A percentile compares a stretch with the other conserved stretches of the same genome.
Conservation (phyloP, 208 protist genomes). For the Phytomonas serpens region DNA sequence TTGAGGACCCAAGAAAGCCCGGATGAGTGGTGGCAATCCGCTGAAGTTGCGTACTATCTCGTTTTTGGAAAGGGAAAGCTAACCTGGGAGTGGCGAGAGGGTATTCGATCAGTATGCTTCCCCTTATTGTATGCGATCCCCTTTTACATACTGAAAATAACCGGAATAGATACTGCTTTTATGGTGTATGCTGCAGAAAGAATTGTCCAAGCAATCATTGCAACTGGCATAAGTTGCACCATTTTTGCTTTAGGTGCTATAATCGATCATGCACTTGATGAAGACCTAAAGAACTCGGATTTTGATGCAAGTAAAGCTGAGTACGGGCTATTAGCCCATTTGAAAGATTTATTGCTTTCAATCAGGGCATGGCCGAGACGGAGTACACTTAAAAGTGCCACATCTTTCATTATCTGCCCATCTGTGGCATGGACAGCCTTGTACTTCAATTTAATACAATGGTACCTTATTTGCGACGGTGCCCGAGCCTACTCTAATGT, state of each 20-base stretch:
- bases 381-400: neutral
- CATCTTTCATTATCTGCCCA: slow-evolving; percentile 5
- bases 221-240: slow-evolving; percentile 9
- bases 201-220: slow-evolving; percentile 31
- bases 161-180: slow-evolving; percentile 39
- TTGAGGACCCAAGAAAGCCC: slow-evolving; percentile 49
- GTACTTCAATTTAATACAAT: slow-evolving; percentile 28
- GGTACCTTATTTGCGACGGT: slow-evolving; percentile 52
- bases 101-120: slow-evolving; percentile 68
- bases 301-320: neutral
- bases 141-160: slow-evolving; percentile 45
- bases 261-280: slow-evolving; percentile 15
- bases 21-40: slow-evolving; percentile 87
- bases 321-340: neutral
- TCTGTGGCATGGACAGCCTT: slow-evolving; percentile 15
- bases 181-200: slow-evolving; percentile 36
- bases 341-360: neutral
- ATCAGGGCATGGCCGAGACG: neutral
- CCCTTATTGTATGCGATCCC: slow-evolving; percentile 43
- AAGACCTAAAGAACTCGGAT: neutral
- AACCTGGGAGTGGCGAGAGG: slow-evolving; percentile 75
- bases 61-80: slow-evolving; percentile 70
- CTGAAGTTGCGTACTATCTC: slow-evolving; percentile 74
- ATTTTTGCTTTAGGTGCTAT: slow-evolving; percentile 16
- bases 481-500: slow-evolving; percentile 68